A percentile compares a stretch with the other conserved stretches of the same genome.
Conservation (phyloP, 129 eudicot genomes). For the Scalesia atractyloides region DNA sequence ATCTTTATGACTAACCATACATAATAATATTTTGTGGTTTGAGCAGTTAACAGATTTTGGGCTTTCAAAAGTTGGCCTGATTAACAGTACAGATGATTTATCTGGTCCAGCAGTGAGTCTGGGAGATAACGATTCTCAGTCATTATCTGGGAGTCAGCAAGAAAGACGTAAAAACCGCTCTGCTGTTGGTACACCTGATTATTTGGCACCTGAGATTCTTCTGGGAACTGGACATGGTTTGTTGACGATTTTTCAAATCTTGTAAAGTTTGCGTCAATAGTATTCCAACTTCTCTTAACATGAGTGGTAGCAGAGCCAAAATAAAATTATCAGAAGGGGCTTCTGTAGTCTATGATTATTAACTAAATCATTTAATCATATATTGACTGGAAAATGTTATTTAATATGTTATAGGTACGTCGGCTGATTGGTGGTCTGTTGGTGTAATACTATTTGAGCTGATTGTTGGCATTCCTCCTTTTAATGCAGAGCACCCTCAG, state of each 20-base stretch:
- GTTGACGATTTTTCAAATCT: constrained; percentile 30
- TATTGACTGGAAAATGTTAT: neutral
- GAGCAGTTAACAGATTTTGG: constrained; percentile 98
- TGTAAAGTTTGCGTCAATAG: neutral
- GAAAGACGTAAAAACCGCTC: constrained; percentile 94
- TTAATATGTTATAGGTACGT: constrained; percentile 48
- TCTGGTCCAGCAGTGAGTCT: constrained; percentile 96
- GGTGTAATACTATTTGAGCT: constrained; percentile 93
- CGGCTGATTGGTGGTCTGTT: constrained; percentile 99
- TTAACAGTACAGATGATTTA: constrained; percentile 92
- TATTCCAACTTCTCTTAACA: neutral
- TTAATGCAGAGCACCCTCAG: constrained; percentile 99
- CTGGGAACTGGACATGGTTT: constrained; percentile 99
- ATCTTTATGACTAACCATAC: constrained; percentile 18
- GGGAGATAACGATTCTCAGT: constrained; percentile 68
- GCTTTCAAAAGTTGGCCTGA: constrained; percentile 97
- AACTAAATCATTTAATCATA: neutral
- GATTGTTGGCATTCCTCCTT: constrained; percentile 97
- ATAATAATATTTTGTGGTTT: constrained; percentile 24
- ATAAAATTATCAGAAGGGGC: no score
- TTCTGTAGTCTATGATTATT: no score
- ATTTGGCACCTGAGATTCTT: constrained; percentile 98
- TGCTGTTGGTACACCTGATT: constrained; percentile 99
- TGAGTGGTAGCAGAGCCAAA: neutral
- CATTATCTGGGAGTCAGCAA: constrained; percentile 67